Evolutionary conservation across 176 grass and related monocot genomes (phyloP).

Genomic region (Puya raimondii): DNA sequence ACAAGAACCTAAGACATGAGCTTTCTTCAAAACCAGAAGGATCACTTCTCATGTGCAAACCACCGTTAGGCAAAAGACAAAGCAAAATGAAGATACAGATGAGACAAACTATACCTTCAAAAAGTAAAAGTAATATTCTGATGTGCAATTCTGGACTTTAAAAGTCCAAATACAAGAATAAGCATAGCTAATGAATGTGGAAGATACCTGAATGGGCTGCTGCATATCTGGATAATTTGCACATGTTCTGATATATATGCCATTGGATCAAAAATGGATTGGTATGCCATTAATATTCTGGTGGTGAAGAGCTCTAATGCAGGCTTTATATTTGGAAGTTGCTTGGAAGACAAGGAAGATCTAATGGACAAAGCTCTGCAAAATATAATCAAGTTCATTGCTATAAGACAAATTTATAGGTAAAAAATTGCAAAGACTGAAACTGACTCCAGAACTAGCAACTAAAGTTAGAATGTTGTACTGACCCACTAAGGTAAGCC

Average conservation of each 20-base stretch:
- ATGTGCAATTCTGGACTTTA: background rate
- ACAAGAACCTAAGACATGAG: conserved; percentile 85
- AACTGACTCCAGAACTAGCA: background rate
- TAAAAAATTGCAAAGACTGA: conserved; percentile 1
- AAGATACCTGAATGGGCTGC: conserved; percentile 69
- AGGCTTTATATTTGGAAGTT: conserved; percentile 56
- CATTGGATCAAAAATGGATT: conserved; percentile 59
- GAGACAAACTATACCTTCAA: conserved; percentile 9
- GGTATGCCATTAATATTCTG: conserved; percentile 89
- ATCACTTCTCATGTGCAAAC: conserved; percentile 46
- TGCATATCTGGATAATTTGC: conserved; percentile 70
- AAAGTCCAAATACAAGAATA: conserved; percentile 3
- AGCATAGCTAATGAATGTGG: conserved; percentile 18
- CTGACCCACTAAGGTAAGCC: conserved; percentile 84
- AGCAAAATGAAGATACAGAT: conserved; percentile 5
- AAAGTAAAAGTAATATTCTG: conserved; percentile 6
- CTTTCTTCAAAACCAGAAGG: conserved; percentile 94
- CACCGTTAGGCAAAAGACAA: conserved; percentile 17
- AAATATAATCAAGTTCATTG: conserved; percentile 23
- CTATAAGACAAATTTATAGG: conserved; percentile 18
- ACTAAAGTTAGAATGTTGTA: conserved; percentile 13
- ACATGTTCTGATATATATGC: conserved; percentile 80
- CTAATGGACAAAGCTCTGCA: conserved; percentile 78
- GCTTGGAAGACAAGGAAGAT: conserved; percentile 65
- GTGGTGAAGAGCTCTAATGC: conserved; percentile 63